Percentiles rank a stretch among this genome's conserved stretches.
These are phyloP conservation scores for Apiospora malaysiana DNA, from an alignment of 2,329 filamentous ascomycete species.

Conservation along the genomic window DNA sequence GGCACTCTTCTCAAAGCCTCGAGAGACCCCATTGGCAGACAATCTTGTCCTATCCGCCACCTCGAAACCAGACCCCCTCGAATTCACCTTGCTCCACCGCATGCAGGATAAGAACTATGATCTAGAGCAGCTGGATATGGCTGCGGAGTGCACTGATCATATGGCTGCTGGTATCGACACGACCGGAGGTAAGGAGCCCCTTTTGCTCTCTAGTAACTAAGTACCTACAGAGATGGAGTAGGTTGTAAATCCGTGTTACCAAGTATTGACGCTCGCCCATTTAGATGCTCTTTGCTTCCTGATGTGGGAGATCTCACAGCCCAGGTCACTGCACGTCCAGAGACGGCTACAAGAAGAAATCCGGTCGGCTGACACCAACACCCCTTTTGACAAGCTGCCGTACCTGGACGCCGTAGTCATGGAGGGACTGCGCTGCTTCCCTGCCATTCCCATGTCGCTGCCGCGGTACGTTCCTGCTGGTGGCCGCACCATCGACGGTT, in stretches of 20 bases:
- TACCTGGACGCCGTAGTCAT: constrained; percentile 69
- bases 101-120: constrained; percentile 58
- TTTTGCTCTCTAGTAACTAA: too few relatives aligned
- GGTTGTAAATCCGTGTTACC: neutral
- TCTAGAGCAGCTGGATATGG: constrained; percentile 60
- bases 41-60: constrained; percentile 62
- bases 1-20: constrained; percentile 56
- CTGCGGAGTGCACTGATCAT: constrained; percentile 74
- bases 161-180: constrained; percentile 77
- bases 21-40: constrained; percentile 64
- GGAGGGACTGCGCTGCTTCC: constrained; percentile 67
- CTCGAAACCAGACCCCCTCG: constrained; percentile 50
- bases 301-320: constrained; percentile 73
- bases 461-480: constrained; percentile 62
- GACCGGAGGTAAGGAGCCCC: constrained; percentile 51
- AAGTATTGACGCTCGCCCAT: neutral
- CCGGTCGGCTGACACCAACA: constrained; percentile 41
- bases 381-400: constrained; percentile 54
- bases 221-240: neutral
- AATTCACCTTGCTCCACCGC: constrained; percentile 64
- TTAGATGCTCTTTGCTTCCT: constrained; percentile 70
- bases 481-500: constrained; percentile 61
- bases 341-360: constrained; percentile 59
- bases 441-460: constrained; percentile 71
- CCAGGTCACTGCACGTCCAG: constrained; percentile 58